phyloP scores from a whole-genome alignment of 2,329 filamentous ascomycete species.

The Penicillium griseofulvum region DNA sequence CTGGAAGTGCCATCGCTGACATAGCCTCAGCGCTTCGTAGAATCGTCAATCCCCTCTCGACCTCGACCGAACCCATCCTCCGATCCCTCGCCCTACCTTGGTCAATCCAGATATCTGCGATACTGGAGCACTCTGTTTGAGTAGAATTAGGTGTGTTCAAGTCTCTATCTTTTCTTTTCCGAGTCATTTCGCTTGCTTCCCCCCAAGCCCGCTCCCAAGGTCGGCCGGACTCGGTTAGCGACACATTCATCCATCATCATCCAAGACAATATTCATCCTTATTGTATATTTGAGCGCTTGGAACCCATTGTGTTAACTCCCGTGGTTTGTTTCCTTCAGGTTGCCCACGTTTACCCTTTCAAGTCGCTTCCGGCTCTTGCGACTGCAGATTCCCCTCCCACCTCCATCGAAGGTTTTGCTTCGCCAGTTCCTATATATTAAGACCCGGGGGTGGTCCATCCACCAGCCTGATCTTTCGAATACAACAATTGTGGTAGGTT shows the following conservation, averaged over 20 bases:
- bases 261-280: slow-evolving; percentile 15
- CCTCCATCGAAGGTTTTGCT: slow-evolving; percentile 30
- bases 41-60: slow-evolving; percentile 29
- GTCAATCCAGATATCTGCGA: slow-evolving; percentile 31
- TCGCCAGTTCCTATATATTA: slow-evolving; percentile 23
- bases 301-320: slow-evolving; percentile 28
- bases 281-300: slow-evolving; percentile 15
- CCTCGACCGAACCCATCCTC: slow-evolving; percentile 23
- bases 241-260: slow-evolving; percentile 18
- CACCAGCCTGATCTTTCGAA: slow-evolving; percentile 26
- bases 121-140: slow-evolving; percentile 24
- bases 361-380: slow-evolving; percentile 37
- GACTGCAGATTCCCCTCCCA: slow-evolving; percentile 36
- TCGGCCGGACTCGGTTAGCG: slow-evolving; percentile 30
- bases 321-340: slow-evolving; percentile 22
- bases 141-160: slow-evolving; percentile 34
- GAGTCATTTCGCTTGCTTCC: slow-evolving; percentile 31
- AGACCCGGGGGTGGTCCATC: slow-evolving; percentile 35
- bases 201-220: slow-evolving; percentile 28
- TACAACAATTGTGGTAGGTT: slow-evolving; percentile 38
- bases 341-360: slow-evolving; percentile 29
- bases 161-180: slow-evolving; percentile 35
- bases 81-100: slow-evolving; percentile 18
- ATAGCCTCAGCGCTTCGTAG: slow-evolving; percentile 39
- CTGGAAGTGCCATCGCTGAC: slow-evolving; percentile 41